Base-by-base conservation (phyloP, 768 basidiomycete genomes). In the Amanita muscaria region DNA sequence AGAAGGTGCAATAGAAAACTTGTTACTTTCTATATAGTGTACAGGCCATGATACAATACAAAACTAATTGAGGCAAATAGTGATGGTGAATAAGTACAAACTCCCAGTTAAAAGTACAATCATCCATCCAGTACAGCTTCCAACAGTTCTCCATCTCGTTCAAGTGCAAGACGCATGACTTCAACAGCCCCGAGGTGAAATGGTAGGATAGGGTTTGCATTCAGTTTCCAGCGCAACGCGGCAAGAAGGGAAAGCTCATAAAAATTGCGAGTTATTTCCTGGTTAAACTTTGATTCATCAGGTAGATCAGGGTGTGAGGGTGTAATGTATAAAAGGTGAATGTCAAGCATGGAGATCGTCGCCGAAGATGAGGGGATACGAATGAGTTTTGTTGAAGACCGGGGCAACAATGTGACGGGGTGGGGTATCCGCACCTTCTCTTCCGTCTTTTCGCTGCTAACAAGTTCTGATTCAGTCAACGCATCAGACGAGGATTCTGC, bases 171-270 rank as follows among this genome's bases (percentile, higher is more conserved):
- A 27, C 63, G 61, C 76, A 87, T 83, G 15, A 69, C 68, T 46
- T 85, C 78, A 19, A 86, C 68, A 12, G 84, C 83, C 23, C 77
- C 80, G 27, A 89, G 67, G 55, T 90, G 87, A 56, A 83, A 77
- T 10, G 87, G 88, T 41, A 90, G 59, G 30, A 67, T 64, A 8
- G 76, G 68, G 53, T 76, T 70, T 42, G 64, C 68, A 22, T 63
- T 67, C 37, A 76, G 63, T 49, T 66, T 67, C 72, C 72, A 77
- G 37, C 73, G 58, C 40, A 59, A 57, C 19, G 61, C 61, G 2
- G 78, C 71, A 8, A 89, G 73, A 22, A 86, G 70, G 2, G 78
- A 67, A 14, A 91, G 72, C 47, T 83, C 82, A 53, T 84, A 70
- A 54, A 73, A 88, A 55, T 78, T 88, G 34, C 62, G 68, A 14